These are phyloP conservation scores for Xylaria palmicola DNA, from an alignment of 495 filamentous ascomycete genomes.

Conservation along the genomic window DNA sequence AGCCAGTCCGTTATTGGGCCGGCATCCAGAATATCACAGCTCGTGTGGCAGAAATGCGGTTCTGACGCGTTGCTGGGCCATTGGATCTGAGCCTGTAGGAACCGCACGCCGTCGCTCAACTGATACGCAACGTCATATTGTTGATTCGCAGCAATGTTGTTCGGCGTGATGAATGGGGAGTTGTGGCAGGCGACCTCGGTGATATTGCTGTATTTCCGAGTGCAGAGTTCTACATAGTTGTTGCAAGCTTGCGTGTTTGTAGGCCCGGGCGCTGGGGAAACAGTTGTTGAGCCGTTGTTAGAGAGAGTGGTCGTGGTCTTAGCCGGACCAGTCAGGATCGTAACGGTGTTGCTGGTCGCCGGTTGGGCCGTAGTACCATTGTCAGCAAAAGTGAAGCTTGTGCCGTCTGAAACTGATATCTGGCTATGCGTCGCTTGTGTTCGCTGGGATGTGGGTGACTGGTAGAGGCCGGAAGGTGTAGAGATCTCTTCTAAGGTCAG, in stretches of 20 bases:
- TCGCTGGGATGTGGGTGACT: conserved; percentile 35
- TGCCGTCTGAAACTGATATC: conserved; percentile 14
- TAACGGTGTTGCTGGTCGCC: conserved; percentile 31
- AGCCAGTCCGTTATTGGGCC: conserved; percentile 78
- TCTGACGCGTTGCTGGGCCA: conserved; percentile 40
- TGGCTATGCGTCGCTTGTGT: conserved; percentile 31
- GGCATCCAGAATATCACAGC: conserved; percentile 74
- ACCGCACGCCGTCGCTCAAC: conserved; percentile 83
- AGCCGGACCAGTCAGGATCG: conserved; percentile 42
- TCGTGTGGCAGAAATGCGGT: conserved; percentile 72
- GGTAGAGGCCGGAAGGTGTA: conserved; percentile 39
- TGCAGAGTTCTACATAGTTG: conserved; percentile 79
- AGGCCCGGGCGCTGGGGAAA: conserved; percentile 43
- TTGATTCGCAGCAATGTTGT: conserved; percentile 80
- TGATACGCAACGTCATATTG: conserved; percentile 65
- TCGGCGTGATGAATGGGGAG: conserved; percentile 71
- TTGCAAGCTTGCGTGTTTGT: conserved; percentile 82
- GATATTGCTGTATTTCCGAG: conserved; percentile 81
- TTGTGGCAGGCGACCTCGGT: conserved; percentile 85
- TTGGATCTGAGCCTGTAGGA: conserved; percentile 81
- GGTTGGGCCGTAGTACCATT: conserved; percentile 42
- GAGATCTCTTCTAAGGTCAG: conserved; percentile 14
- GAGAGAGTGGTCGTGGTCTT: conserved; percentile 26
- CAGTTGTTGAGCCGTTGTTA: conserved; percentile 35
- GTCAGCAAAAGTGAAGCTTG: conserved; percentile 29